Evolutionary conservation across 495 filamentous ascomycete genomes (phyloP).

Genomic region (Diplogelasinospora grovesii): DNA sequence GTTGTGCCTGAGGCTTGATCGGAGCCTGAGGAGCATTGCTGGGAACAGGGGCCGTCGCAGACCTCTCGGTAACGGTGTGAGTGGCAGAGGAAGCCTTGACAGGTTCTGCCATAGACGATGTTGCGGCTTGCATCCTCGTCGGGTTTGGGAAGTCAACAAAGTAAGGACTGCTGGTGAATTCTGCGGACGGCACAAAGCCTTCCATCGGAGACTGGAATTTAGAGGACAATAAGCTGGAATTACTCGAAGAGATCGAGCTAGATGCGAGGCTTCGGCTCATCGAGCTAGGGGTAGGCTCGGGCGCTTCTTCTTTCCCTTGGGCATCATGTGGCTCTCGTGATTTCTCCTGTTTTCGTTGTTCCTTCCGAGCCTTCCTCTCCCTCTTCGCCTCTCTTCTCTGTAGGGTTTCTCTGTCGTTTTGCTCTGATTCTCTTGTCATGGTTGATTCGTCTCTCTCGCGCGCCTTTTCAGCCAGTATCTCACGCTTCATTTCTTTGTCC

Average conservation of each 20-base stretch:
- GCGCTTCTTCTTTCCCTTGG: not conserved
- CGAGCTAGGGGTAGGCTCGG: not conserved
- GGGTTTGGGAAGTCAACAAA: constrained; percentile 5
- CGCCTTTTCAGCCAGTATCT: not conserved
- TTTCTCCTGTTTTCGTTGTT: not conserved
- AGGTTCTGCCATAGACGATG: not conserved
- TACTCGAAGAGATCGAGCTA: constrained; percentile 1
- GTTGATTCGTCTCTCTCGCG: not conserved
- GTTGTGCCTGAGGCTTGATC: not conserved
- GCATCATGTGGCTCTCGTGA: not conserved
- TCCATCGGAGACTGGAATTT: not conserved
- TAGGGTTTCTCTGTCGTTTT: not conserved
- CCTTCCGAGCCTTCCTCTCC: not conserved
- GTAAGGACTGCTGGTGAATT: constrained; percentile 6
- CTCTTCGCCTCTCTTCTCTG: not conserved
- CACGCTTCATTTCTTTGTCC: not conserved
- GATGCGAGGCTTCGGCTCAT: no score
- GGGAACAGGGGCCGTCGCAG: not conserved
- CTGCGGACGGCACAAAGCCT: not conserved
- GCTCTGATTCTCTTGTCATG: not conserved
- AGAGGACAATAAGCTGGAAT: not conserved
- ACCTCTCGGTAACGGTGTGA: constrained; percentile 1
- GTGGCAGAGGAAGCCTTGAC: no score
- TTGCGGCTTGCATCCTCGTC: not conserved
- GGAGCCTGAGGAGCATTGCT: not conserved